Evolutionary conservation across 257 asterid genomes (phyloP), one percentile per base, ranked within the genome.

Genomic region (Nicotiana obtusifolia): DNA sequence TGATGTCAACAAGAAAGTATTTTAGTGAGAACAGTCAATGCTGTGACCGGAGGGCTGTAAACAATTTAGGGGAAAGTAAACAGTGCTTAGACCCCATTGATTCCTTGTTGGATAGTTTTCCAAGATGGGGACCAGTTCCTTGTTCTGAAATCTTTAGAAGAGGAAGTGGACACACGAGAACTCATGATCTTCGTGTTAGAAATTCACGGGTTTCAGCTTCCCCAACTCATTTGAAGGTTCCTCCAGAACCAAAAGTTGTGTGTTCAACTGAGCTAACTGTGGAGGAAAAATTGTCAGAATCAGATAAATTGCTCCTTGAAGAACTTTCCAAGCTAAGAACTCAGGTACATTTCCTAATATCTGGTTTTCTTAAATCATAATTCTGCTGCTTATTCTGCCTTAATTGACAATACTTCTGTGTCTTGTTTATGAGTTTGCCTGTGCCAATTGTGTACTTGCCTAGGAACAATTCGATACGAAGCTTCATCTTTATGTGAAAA

Each of bases 41-140:
- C 75, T 20, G 75, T 52, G 81, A 80, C 19, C 64, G 49, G 77
- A 54, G 76, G 59, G 19, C 56, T 5, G 24, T 14, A 8, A 62
- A 61, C 56, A 47, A 76, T 33, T 68, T 81, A 44, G 76, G 75
- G 60, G 81, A 81, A 19, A 83, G 77, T 68, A 65, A 57, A 53
- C 81, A 64, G 77, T 77, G 33, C 16, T 13, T 59, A 57, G 86
- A 84, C 28, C 37, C 66, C 31, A n/a, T 62, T 78, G 81, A 77
- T 47, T 57, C 85, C 75, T 52, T 56, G 33, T 73, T 56, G 4
- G 83, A 78, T 75, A 82, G 71, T 49, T 64, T 83, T 41, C 83
- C 84, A 13, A 83, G 90, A 78, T 88, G 90, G 91, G 91, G 90
- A 7, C 86, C 82, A 8, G 88, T 86, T 8, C 62, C 86, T 61